Conservation (phyloP, 208 protist genomes). For the Trypanosomatidae sp. region DNA sequence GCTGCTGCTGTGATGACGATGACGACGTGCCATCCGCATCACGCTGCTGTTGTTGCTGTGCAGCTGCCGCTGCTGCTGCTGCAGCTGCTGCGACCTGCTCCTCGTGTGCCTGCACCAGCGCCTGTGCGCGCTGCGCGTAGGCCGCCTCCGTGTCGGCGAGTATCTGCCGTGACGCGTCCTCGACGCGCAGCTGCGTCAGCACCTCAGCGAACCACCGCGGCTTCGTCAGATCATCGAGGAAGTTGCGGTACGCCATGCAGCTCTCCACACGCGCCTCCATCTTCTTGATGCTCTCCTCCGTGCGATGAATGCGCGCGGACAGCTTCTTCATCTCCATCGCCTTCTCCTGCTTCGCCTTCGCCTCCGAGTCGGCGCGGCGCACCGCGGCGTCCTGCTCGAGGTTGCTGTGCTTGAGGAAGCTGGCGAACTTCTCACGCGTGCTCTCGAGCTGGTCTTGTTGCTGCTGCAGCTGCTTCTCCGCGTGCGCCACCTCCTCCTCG, state of each 20-base stretch:
- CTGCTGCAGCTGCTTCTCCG: constrained; percentile 84
- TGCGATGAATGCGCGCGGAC: constrained; percentile 73
- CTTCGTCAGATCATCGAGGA: constrained; percentile 86
- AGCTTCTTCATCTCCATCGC: constrained; percentile 93
- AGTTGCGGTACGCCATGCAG: constrained; percentile 85
- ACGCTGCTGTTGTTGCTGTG: constrained; percentile 2
- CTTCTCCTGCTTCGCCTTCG: constrained; percentile 87
- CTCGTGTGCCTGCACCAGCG: too few species aligned
- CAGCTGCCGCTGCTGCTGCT: too few species aligned
- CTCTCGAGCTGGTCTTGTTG: constrained; percentile 89
- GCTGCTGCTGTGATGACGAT: not conserved
- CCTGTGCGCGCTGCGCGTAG: constrained; percentile 15
- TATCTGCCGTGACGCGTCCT: constrained; percentile 45
- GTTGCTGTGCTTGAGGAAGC: constrained; percentile 93
- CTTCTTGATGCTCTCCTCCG: constrained; percentile 87
- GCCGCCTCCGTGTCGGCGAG: constrained; percentile 29
- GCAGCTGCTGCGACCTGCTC: too few species aligned
- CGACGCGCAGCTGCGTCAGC: constrained; percentile 46
- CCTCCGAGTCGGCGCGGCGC: constrained; percentile 85
- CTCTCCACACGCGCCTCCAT: constrained; percentile 86
- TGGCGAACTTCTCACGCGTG: constrained; percentile 89
- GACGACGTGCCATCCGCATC: not conserved
- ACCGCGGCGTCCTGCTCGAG: constrained; percentile 92
- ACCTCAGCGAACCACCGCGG: constrained; percentile 73
- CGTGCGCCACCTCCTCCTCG: constrained; percentile 85